Conservation (phyloP, 441 rosid species). For the Isatis lusitanica region DNA sequence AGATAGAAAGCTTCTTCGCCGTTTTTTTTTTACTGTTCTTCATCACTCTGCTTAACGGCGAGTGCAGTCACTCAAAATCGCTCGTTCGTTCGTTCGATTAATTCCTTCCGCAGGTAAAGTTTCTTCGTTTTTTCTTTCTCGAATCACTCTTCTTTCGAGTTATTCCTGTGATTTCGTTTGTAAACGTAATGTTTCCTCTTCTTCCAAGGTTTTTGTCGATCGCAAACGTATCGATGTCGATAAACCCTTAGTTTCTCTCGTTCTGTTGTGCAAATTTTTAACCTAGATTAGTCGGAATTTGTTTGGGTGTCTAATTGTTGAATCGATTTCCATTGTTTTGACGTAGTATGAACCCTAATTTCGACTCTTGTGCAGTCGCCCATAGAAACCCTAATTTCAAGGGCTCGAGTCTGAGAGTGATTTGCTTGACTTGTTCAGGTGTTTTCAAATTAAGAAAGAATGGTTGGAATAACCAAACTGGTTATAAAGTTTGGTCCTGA, state of each 20-base stretch:
- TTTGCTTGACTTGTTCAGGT: conserved; percentile 6
- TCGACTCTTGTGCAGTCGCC: background rate
- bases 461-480: conserved; percentile 22
- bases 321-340: background rate
- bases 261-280: background rate
- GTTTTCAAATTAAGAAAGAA: background rate
- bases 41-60: background rate
- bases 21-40: background rate
- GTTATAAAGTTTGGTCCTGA: conserved; percentile 29
- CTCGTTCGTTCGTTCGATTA: background rate
- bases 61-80: conserved; percentile 5
- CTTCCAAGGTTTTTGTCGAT: background rate
- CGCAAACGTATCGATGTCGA: background rate
- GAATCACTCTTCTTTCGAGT: background rate
- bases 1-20: background rate
- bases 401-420: background rate
- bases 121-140: background rate
- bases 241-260: background rate
- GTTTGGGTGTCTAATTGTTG: background rate
- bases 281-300: background rate
- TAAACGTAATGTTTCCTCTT: background rate
- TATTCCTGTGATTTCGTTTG: background rate
- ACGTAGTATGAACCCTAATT: conserved; percentile 19
- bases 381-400: conserved; percentile 1
- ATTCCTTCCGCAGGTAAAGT: background rate